Conservation (phyloP, 805 yeast species). For the Teunomyces panamensis region DNA sequence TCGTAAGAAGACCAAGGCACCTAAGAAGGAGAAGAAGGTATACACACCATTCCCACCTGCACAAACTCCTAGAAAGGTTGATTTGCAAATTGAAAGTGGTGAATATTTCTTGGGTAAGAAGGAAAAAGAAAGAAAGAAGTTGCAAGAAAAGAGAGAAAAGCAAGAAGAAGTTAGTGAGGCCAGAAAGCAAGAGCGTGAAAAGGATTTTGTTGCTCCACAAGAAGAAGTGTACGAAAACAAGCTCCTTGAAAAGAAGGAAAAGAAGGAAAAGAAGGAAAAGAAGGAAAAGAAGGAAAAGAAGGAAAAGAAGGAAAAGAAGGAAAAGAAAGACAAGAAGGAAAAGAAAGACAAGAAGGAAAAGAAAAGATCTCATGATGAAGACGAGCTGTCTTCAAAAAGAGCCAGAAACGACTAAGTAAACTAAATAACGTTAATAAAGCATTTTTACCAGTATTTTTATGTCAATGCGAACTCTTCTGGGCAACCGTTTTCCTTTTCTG, state of each 20-base stretch:
- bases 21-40: constrained; percentile 63
- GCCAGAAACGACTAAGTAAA: not conserved
- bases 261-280: constrained; percentile 23
- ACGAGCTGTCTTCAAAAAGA: constrained; percentile 4
- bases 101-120: constrained; percentile 90
- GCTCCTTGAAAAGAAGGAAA: constrained; percentile 25
- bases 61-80: constrained; percentile 94
- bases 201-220: constrained; percentile 83
- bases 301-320: constrained; percentile 22
- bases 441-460: not conserved
- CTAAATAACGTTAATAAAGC: not conserved
- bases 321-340: not conserved
- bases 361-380: constrained; percentile 7
- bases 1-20: constrained; percentile 78
- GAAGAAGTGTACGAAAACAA: constrained; percentile 58
- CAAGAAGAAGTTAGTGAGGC: constrained; percentile 68
- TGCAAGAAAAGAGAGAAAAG: constrained; percentile 74
- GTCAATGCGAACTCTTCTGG: not conserved
- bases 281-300: constrained; percentile 24
- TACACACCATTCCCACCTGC: constrained; percentile 99
- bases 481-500: not conserved
- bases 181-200: constrained; percentile 66
- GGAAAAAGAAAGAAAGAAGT: constrained; percentile 70
- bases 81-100: constrained; percentile 96
- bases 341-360: not conserved